These are phyloP conservation scores for Fagopyrum homotropicum DNA, from an alignment of 148 eudicot species.

Conservation along the genomic window DNA sequence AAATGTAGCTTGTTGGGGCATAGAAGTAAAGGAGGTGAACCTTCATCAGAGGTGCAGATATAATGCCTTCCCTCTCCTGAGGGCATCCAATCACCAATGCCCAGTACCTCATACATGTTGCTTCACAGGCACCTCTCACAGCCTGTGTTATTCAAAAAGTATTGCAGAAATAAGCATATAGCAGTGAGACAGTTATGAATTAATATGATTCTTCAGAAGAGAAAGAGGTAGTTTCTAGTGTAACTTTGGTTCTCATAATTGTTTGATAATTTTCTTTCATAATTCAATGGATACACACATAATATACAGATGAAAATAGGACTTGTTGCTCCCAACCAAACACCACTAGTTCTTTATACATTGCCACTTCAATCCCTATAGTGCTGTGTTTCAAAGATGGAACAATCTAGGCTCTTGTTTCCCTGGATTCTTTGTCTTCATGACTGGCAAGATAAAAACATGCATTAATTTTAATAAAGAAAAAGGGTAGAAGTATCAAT, in stretches of 20 bases:
- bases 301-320: not conserved
- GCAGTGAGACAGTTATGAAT: not conserved
- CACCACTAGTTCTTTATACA: not conserved
- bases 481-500: slow-evolving; percentile 9
- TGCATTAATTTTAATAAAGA: slow-evolving; percentile 13
- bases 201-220: slow-evolving; percentile 10
- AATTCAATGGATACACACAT: not conserved
- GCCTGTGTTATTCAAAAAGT: slow-evolving; percentile 30
- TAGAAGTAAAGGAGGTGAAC: slow-evolving; percentile 19
- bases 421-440: not conserved
- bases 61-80: slow-evolving; percentile 74
- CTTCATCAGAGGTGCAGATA: slow-evolving; percentile 84
- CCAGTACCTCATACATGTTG: slow-evolving; percentile 78
- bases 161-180: not conserved
- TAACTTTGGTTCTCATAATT: not conserved
- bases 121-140: slow-evolving; percentile 64
- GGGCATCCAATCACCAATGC: slow-evolving; percentile 88
- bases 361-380: not conserved
- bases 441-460: not conserved
- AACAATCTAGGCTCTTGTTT: not conserved
- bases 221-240: not conserved
- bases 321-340: not conserved
- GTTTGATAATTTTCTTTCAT: not conserved
- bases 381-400: not conserved
- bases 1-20: not conserved